A percentile compares a stretch with the other conserved stretches of the same genome.
Evolutionary conservation across 2,329 filamentous ascomycete species (phyloP).

Genomic region (Xylaria sp.): DNA sequence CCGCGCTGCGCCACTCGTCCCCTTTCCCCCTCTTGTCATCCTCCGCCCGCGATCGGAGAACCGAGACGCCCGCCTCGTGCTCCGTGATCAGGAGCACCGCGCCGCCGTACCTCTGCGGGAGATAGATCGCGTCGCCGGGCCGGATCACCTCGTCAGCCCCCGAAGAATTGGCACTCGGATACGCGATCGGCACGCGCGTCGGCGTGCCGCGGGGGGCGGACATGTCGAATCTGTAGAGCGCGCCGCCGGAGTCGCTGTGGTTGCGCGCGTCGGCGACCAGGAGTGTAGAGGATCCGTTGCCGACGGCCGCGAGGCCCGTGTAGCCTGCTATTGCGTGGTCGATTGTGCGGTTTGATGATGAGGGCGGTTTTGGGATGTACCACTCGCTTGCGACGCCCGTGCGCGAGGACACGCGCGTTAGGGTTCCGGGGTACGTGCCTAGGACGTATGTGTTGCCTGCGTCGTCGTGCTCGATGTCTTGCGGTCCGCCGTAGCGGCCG

Average conservation of each 20-base stretch:
- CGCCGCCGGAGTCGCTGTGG: slow-evolving; percentile 40
- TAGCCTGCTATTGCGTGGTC: slow-evolving; percentile 47
- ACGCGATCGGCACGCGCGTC: slow-evolving; percentile 41
- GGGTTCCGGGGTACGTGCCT: slow-evolving; percentile 53
- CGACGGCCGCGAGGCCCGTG: slow-evolving; percentile 46
- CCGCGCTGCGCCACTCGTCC: slow-evolving; percentile 50
- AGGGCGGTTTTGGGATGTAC: slow-evolving; percentile 34
- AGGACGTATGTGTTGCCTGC: slow-evolving; percentile 53
- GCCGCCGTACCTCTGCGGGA: slow-evolving; percentile 51
- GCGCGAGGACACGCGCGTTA: slow-evolving; percentile 50
- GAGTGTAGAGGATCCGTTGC: slow-evolving; percentile 41
- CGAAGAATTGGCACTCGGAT: slow-evolving; percentile 20
- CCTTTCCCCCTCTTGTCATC: slow-evolving; percentile 38
- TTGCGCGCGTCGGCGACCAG: slow-evolving; percentile 50
- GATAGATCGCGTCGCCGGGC: slow-evolving; percentile 48
- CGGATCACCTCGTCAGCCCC: slow-evolving; percentile 15
- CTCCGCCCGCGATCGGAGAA: slow-evolving; percentile 47
- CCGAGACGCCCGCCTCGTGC: slow-evolving; percentile 49
- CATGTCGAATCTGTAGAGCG: slow-evolving; percentile 53
- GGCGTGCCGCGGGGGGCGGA: slow-evolving; percentile 40
- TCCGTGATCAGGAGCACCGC: slow-evolving; percentile 51
- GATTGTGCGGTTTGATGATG: not conserved
- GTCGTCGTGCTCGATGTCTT: slow-evolving; percentile 54
- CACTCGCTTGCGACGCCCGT: slow-evolving; percentile 48
- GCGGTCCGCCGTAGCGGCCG: slow-evolving; percentile 52